Base-by-base conservation (phyloP, 257 asterid genomes). In the Jaltomata sinuosa region DNA sequence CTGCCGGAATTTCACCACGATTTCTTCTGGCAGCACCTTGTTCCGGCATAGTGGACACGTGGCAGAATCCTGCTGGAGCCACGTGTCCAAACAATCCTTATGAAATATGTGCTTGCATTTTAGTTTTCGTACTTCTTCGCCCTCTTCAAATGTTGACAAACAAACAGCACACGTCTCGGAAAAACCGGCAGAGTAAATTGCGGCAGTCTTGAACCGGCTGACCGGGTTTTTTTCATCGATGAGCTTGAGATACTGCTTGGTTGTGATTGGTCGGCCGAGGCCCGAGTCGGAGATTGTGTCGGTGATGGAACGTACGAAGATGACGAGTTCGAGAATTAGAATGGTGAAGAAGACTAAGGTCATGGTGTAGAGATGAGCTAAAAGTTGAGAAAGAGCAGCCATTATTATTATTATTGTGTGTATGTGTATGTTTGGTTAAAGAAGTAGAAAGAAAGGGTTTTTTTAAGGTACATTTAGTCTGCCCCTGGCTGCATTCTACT, bases 1-100 rank as follows among this genome's bases (percentile, higher is more conserved):
- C 53, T 64, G 85, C n/a, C 83, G 79, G 81, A 84, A 84, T 57
- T 83, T 82, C 8, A 62, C 47, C 61, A 74, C 85, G 49, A 90
- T 88, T 86, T 87, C 93, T 59, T 84, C 91, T 84, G 94, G 93
- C 88, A 93, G 61, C 80, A 92, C 94, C 11, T 72, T 78, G 22
- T 79, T 68, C 61, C 97, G 94, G 85, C 97, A 93, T 27, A 93
- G 89, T 0, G 97, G 97, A 57, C 97, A 93, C 32, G 95, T 91
- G 85, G 92, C 91, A 42, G 38, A 52, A 32, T 90, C 92, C 11
- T 83, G 88, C 74, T 87, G 92, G 27, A 93, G 92, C 97, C 97
- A 93, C 87, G 89, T 85, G 91, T 93, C 96, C 11, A 93, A 80
- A 72, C 97, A 93, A 21, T 85, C 83, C 88, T 90, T 91, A 31